A percentile compares a stretch with the other conserved stretches of the same genome.
Conservation (phyloP, 2,329 filamentous ascomycete species). For the Penicillium brevicompactum region DNA sequence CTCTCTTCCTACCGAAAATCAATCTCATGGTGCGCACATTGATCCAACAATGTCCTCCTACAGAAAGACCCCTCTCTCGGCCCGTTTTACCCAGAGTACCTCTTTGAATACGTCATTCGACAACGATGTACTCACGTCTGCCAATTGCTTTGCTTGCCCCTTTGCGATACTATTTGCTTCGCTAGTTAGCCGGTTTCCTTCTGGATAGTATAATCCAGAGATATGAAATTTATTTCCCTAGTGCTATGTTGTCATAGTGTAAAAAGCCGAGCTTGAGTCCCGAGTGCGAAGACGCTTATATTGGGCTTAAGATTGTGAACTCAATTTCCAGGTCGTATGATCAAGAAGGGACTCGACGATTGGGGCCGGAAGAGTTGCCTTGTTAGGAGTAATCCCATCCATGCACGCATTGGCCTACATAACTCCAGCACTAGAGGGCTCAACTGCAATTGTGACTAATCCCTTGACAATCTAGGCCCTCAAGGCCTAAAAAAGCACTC, state of each 20-base stretch:
- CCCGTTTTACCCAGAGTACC: not conserved
- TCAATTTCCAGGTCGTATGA: not conserved
- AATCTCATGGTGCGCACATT: not conserved
- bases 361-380: not conserved
- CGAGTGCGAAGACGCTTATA: not conserved
- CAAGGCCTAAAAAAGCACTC: not conserved
- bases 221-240: not conserved
- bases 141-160: not conserved
- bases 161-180: not conserved
- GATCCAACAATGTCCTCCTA: not conserved
- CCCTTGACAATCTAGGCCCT: not conserved
- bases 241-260: not conserved
- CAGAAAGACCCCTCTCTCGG: not conserved
- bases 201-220: constrained; percentile 10
- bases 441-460: not conserved
- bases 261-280: too few relatives aligned
- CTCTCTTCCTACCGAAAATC: not conserved
- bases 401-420: not conserved
- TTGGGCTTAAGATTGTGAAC: not conserved
- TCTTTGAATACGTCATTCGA: constrained; percentile 6
- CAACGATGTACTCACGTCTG: constrained; percentile 6
- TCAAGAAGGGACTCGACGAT: not conserved
- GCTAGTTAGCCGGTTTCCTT: constrained; percentile 11
- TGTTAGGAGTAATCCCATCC: not conserved
- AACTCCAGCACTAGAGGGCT: not conserved